Conservation (phyloP, 345 rosid genomes). For the Lepidium aucheri region DNA sequence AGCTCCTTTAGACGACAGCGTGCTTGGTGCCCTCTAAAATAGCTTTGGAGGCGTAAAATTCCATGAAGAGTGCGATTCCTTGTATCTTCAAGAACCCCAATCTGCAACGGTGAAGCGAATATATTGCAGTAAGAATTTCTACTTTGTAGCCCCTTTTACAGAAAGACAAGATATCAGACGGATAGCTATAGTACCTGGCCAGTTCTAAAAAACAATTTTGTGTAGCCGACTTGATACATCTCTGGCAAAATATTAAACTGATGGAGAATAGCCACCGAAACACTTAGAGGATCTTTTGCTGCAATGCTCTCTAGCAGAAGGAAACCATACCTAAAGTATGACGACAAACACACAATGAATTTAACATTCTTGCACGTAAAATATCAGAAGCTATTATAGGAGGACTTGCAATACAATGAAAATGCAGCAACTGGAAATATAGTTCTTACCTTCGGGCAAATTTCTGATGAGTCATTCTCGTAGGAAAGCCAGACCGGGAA, state of each 20-base stretch:
- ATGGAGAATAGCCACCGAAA: constrained; percentile 71
- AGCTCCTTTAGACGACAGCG: constrained; percentile 42
- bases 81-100: constrained; percentile 62
- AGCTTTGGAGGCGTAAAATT: constrained; percentile 60
- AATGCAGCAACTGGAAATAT: not conserved
- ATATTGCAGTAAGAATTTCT: not conserved
- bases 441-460: constrained; percentile 62
- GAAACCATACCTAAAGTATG: constrained; percentile 57
- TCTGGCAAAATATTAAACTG: constrained; percentile 70
- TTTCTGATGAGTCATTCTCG: constrained; percentile 75
- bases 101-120: constrained; percentile 32
- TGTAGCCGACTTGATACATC: constrained; percentile 92
- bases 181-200: constrained; percentile 57
- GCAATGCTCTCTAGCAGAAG: constrained; percentile 48
- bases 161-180: not conserved
- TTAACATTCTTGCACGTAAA: not conserved
- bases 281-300: constrained; percentile 62
- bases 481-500: constrained; percentile 83
- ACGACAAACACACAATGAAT: constrained; percentile 9
- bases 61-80: constrained; percentile 58
- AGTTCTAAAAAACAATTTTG: constrained; percentile 67
- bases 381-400: not conserved
- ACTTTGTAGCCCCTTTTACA: not conserved
- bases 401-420: not conserved
- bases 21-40: constrained; percentile 57